A percentile compares a stretch with the other conserved stretches of the same genome.
phyloP scores from a whole-genome alignment of 139 green algal species.

The Chlorella sp. region DNA sequence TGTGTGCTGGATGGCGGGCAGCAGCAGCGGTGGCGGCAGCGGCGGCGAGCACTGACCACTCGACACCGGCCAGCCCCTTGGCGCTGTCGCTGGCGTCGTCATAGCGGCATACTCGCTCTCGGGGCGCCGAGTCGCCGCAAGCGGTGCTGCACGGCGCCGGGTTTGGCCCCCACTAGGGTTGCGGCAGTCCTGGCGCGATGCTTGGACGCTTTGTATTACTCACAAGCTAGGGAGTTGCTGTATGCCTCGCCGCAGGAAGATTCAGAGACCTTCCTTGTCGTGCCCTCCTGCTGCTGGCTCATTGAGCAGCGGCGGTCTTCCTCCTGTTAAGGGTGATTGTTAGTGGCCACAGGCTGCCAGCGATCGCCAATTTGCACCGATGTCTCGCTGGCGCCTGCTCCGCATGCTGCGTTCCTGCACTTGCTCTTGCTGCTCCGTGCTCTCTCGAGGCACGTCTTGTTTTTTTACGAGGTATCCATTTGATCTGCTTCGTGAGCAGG shows the following conservation, averaged over 20 bases:
- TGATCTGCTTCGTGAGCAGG: too few relatives aligned
- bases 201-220: neutral
- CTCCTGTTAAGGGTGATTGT: neutral
- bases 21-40: neutral
- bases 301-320: neutral
- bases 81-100: neutral
- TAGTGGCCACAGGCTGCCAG: neutral
- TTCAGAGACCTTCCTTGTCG: neutral
- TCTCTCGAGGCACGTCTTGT: too few relatives aligned
- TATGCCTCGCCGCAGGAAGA: neutral
- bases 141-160: too few relatives aligned
- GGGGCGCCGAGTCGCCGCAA: neutral
- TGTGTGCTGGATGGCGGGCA: neutral
- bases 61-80: too few relatives aligned
- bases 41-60: neutral
- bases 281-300: neutral
- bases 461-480: too few relatives aligned
- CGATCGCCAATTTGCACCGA: neutral
- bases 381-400: too few relatives aligned
- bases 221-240: neutral
- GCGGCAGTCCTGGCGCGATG: neutral
- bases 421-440: too few relatives aligned
- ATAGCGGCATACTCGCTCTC: neutral
- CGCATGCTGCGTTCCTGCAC: too few relatives aligned
- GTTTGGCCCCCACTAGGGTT: neutral